Base-by-base conservation (phyloP, 495 filamentous ascomycete genomes). In the Aspergillus sclerotiicarbonarius region DNA sequence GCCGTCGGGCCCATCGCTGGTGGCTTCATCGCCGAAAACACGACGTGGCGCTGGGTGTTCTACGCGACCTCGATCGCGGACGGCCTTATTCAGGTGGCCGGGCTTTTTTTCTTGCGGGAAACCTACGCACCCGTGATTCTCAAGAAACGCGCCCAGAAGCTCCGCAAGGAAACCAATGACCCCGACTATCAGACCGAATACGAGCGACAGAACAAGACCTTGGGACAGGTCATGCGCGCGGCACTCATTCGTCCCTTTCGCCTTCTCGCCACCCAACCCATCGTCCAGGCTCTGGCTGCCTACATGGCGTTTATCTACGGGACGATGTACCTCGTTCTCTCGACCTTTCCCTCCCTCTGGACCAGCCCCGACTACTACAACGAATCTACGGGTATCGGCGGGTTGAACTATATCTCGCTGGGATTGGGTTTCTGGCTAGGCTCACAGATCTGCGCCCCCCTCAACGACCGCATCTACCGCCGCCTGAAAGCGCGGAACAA, bases 251-350 rank as follows among this genome's bases (percentile, higher is more conserved):
- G 84, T 0, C 82, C 84, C 4, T 84, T 87, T 63, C 71, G 71
- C 5, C 69, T 88, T n/a, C 73, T 88, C 30, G 63, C 71, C 51
- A 87, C 85, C 0, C 84, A 89, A 58, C 62, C 78, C 21, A 87
- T 86, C 58, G 76, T 87, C 37, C 82, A 85, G 67, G 74, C 74
- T 46, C 71, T 89, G 9, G 79, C 86, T 7, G 31, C 81, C 8
- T 87, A 86, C 70, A 84, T 85, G 80, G 82, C 82, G 56, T 91
- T 85, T 65, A 69, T 87, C 37, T 91, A 88, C 70, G 89, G 88
- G 3, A 68, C 90, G 15, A 84, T 86, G 75, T 91, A 91, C 56
- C 82, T 92, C 4, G 79, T 90, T 46, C 76, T 91, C 6, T 82
- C 85, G 5, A 87, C 84, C 30, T 90, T 90, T 70, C 84, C 88